Conservation (phyloP, 192 early-diverging fungal species). For the Backusella morwellensis region DNA sequence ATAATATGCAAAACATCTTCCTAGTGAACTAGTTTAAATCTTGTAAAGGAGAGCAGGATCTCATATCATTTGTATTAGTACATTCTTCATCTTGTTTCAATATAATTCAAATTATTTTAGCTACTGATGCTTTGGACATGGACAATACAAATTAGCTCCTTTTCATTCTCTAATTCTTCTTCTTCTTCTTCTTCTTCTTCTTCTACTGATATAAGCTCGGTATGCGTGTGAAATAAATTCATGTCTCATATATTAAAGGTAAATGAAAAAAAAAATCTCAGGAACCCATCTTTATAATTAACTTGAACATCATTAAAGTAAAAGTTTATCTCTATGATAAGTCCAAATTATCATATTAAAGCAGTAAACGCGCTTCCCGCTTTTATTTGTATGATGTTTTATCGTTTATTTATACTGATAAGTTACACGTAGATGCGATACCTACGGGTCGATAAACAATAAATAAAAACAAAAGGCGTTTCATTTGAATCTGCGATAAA, state of each 20-base stretch:
- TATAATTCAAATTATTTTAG: no score
- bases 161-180: no score
- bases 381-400: neutral
- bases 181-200: no score
- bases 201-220: neutral
- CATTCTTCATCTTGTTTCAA: neutral
- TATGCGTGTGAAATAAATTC: neutral
- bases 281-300: neutral
- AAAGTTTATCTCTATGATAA: neutral
- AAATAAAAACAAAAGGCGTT: neutral
- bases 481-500: neutral
- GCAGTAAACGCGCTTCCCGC: neutral
- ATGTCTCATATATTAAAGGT: neutral
- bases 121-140: no score
- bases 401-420: neutral
- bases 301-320: neutral
- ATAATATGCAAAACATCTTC: neutral
- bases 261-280: neutral
- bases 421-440: neutral
- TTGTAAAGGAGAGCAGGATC: neutral
- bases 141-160: no score
- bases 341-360: neutral
- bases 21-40: neutral
- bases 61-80: neutral
- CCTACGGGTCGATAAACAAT: neutral